These are phyloP conservation scores for Rhodotorula sp. DNA, from an alignment of 1,284 basidiomycete species.

Conservation along the genomic window DNA sequence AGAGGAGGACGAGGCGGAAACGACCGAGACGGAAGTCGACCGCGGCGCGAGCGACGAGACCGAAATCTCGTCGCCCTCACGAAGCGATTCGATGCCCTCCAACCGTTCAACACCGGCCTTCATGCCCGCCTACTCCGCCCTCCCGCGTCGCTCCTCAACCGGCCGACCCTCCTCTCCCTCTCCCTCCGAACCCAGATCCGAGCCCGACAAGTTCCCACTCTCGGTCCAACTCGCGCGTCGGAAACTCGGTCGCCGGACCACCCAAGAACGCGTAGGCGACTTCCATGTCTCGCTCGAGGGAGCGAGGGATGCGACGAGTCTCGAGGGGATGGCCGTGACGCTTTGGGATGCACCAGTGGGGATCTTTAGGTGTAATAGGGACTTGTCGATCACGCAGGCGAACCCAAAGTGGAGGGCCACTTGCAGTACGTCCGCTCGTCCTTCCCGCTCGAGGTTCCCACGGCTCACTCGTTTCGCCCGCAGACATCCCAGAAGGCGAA, in stretches of 20 bases:
- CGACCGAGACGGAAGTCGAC: no score
- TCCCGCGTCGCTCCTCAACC: no score
- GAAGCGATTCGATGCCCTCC: no score
- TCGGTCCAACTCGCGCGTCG: background rate
- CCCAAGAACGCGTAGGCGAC: conserved; percentile 9
- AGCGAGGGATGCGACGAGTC: conserved; percentile 4
- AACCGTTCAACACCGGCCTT: no score
- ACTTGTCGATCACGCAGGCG: conserved; percentile 12
- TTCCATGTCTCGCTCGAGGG: conserved; percentile 7
- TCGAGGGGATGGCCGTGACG: conserved; percentile 15
- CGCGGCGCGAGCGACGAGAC: no score
- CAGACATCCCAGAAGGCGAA: conserved; percentile 9
- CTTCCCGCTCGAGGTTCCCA: no score
- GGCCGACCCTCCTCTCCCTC: no score
- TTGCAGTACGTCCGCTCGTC: background rate
- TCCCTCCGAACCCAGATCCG: no score
- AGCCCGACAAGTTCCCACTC: background rate
- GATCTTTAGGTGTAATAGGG: conserved; percentile 16
- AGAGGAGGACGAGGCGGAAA: background rate
- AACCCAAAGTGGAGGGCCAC: conserved; percentile 20
- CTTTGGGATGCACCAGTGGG: background rate
- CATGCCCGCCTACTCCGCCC: no score
- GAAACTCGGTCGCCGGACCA: background rate
- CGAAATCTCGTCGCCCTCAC: no score
- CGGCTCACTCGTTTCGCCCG: background rate